A percentile compares a stretch with the other conserved stretches of the same genome.
Conservation (phyloP, 345 rosid species). For the Camelina hispida region DNA sequence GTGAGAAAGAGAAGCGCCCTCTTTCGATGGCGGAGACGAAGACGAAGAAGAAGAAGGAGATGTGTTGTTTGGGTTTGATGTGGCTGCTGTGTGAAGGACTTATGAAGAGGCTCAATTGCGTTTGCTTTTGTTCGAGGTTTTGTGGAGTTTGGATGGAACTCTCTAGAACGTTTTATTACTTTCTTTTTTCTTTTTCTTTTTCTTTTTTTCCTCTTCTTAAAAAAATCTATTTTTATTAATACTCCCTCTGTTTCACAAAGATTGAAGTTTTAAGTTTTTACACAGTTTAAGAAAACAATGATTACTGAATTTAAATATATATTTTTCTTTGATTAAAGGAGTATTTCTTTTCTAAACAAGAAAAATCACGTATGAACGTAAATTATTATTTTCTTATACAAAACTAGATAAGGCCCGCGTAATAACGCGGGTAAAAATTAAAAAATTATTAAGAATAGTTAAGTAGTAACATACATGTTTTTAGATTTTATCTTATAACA, state of each 20-base stretch:
- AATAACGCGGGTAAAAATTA: too few species aligned
- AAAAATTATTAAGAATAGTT: too few species aligned
- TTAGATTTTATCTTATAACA: too few species aligned
- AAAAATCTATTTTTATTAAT: not conserved
- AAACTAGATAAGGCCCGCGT: too few species aligned
- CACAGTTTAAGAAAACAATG: too few species aligned
- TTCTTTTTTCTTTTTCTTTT: not conserved
- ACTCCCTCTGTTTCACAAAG: too few species aligned
- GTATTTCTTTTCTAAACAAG: conserved; percentile 23
- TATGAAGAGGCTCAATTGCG: conserved; percentile 24
- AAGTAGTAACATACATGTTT: too few species aligned
- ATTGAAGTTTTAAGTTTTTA: too few species aligned
- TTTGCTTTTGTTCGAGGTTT: conserved; percentile 35
- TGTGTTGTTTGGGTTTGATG: not conserved
- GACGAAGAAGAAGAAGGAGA: not conserved
- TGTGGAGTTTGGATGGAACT: conserved; percentile 38
- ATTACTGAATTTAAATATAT: too few species aligned
- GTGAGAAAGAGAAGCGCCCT: not conserved
- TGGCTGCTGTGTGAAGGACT: conserved; percentile 28
- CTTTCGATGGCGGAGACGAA: conserved; percentile 24
- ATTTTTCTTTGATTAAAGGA: too few species aligned
- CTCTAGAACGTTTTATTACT: conserved; percentile 38
- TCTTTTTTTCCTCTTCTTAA: not conserved
- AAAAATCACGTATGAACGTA: not conserved
- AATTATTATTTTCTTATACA: too few species aligned